Evolutionary conservation across 179 eudicot species (phyloP).

Genomic region (Spergularia azorica): DNA sequence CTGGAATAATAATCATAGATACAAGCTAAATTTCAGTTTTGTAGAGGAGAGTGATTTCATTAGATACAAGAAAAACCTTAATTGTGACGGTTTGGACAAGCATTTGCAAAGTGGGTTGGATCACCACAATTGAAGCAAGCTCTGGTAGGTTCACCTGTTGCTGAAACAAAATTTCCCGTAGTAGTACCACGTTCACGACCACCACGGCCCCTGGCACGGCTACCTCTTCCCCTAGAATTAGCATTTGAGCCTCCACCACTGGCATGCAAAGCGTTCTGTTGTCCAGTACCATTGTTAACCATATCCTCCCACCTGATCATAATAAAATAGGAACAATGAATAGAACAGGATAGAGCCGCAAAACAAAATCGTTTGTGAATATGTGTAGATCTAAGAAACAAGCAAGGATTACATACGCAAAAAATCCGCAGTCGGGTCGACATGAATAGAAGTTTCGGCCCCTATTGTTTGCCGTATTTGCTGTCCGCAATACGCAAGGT

Average conservation of each 20-base stretch:
- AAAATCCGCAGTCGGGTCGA: constrained; percentile 82
- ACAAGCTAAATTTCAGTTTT: too few species aligned
- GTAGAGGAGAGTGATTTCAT: too few species aligned
- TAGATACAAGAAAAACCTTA: constrained; percentile 10
- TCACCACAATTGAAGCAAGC: constrained; percentile 82
- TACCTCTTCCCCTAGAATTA: constrained; percentile 43
- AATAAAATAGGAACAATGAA: constrained; percentile 7
- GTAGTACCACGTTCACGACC: constrained; percentile 41
- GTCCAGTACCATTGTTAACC: constrained; percentile 28
- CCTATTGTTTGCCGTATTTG: constrained; percentile 82
- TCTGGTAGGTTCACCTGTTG: constrained; percentile 83
- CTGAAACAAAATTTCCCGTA: constrained; percentile 69
- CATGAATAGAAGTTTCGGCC: constrained; percentile 91
- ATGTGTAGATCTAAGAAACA: not conserved
- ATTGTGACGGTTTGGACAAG: constrained; percentile 77
- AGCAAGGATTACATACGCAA: constrained; percentile 60
- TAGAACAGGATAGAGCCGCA: not conserved
- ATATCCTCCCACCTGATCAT: constrained; percentile 68
- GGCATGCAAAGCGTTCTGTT: constrained; percentile 33
- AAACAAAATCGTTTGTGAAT: not conserved
- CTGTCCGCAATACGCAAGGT: constrained; percentile 63
- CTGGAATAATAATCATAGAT: too few species aligned
- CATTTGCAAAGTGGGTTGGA: constrained; percentile 92
- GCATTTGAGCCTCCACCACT: constrained; percentile 36
- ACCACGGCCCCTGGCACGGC: constrained; percentile 45